Conservation (phyloP, 768 basidiomycete species). For the Tulasnella sp. region DNA sequence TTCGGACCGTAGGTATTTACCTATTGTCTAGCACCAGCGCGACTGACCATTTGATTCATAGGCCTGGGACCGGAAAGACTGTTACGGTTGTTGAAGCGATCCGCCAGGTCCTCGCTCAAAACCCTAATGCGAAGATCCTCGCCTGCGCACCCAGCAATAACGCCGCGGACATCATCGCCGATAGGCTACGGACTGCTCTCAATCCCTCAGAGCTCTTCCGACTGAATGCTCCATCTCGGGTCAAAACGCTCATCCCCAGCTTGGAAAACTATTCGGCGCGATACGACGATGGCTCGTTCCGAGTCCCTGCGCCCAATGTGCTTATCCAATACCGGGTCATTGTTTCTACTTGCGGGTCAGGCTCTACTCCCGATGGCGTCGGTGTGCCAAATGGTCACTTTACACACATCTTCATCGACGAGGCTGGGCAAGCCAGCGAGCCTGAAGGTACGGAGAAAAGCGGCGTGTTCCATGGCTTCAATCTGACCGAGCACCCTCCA, state of each 20-base stretch:
- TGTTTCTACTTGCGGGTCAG: slow-evolving; percentile 47
- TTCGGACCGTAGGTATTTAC: slow-evolving; percentile 6
- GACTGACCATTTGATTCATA: slow-evolving; percentile 16
- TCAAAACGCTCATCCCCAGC: slow-evolving; percentile 28
- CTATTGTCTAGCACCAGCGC: neutral
- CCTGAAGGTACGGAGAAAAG: slow-evolving; percentile 47
- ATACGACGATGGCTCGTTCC: slow-evolving; percentile 32
- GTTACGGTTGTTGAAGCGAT: slow-evolving; percentile 55
- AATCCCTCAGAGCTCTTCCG: slow-evolving; percentile 34
- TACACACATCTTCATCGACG: slow-evolving; percentile 51
- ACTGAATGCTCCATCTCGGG: slow-evolving; percentile 40
- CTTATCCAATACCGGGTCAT: slow-evolving; percentile 39
- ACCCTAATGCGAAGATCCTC: slow-evolving; percentile 38
- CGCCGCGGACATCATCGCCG: slow-evolving; percentile 46
- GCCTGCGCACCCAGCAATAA: slow-evolving; percentile 60
- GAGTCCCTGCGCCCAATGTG: slow-evolving; percentile 33
- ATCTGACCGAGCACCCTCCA: slow-evolving; percentile 58
- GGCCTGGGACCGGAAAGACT: slow-evolving; percentile 58
- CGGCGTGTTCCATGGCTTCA: slow-evolving; percentile 38
- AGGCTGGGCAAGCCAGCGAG: slow-evolving; percentile 53
- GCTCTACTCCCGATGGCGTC: slow-evolving; percentile 35
- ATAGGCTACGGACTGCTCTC: slow-evolving; percentile 24
- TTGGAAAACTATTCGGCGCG: slow-evolving; percentile 31
- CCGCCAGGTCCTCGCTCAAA: slow-evolving; percentile 35
- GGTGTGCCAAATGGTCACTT: slow-evolving; percentile 45